Evolutionary conservation across 139 green algal species (phyloP), one percentile per base, ranked within the genome.

Genomic region (Chlorella sp.): DNA sequence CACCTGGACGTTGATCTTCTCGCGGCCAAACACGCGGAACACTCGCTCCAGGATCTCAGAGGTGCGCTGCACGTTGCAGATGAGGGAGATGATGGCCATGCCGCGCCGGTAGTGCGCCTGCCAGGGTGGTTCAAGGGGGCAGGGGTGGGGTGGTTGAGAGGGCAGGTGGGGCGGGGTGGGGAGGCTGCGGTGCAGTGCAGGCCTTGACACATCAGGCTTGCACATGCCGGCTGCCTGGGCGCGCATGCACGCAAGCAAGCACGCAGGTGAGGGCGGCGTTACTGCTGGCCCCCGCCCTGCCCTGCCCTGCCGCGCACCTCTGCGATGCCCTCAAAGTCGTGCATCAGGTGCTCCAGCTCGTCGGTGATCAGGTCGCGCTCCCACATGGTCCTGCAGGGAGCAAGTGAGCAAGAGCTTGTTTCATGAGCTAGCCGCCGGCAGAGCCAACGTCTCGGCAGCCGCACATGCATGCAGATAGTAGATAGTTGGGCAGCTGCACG

Each of bases 11-110:
- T 43, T 68, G 48, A 83, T 46, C 13, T 68, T 11, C 60, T 83
- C 77, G 1, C 77, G 58, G 77, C 73, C 73, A 43, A 83, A 64
- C 77, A 83, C 77, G 9, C 60, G 36, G 77, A 83, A 83, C 40
- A 43, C 93, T 82, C 92, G 81, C 85, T 96, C 89, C 76, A 98
- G 90, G 79, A 98, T 97, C 72, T 93, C 86, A 62, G 89, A 94
- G 38, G 95, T 95, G 58, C 91, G 92, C 87, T 93, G 46, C 26
- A 98, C 93, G 84, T 99, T 98, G 93, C 96, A 98, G 86, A 99
- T 99, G 60, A 99, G 92, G 76, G 89, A 96, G 36, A 99, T 89
- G 87, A 99, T 99, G 81, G 93, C 92, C 73, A 94, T 91, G 76
- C 90, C 89, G 38, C 89, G 88, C 54, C 91, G 89, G 76, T 95